Evolutionary conservation across 1,284 basidiomycete species (phyloP).

Genomic region (Tylopilus orsonianus): DNA sequence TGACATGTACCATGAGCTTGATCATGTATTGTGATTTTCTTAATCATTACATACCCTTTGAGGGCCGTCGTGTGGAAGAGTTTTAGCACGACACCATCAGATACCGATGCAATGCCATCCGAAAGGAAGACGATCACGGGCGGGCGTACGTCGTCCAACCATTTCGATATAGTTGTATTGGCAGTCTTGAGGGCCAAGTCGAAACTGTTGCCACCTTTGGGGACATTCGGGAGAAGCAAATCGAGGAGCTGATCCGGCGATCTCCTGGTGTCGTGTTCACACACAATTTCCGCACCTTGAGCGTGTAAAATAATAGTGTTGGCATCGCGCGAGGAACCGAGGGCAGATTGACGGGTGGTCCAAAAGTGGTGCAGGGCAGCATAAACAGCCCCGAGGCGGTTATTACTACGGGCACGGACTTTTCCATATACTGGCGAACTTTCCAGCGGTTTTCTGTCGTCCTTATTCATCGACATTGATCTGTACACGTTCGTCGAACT

Average conservation of each 20-base stretch:
- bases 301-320: slow-evolving; percentile 57
- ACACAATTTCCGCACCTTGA: slow-evolving; percentile 26
- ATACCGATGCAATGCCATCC: slow-evolving; percentile 44
- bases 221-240: slow-evolving; percentile 36
- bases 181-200: slow-evolving; percentile 42
- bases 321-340: slow-evolving; percentile 43
- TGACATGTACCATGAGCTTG: slow-evolving; percentile 23
- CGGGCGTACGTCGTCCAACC: slow-evolving; percentile 52
- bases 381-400: slow-evolving; percentile 57
- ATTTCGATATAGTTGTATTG: slow-evolving; percentile 38
- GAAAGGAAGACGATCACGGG: slow-evolving; percentile 63
- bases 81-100: slow-evolving; percentile 39
- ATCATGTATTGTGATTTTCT: no score
- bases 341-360: slow-evolving; percentile 44
- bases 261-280: slow-evolving; percentile 47
- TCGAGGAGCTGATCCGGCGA: slow-evolving; percentile 47
- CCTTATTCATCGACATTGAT: slow-evolving; percentile 49
- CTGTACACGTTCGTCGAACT: slow-evolving; percentile 26
- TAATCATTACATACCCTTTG: slow-evolving; percentile 40
- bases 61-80: slow-evolving; percentile 42
- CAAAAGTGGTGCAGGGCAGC: slow-evolving; percentile 53
- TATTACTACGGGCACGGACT: slow-evolving; percentile 29
- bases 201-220: slow-evolving; percentile 49
- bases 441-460: slow-evolving; percentile 42
- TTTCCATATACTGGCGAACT: slow-evolving; percentile 39